Conservation (phyloP, 2,329 filamentous ascomycete species). For the Epichloe scottii region DNA sequence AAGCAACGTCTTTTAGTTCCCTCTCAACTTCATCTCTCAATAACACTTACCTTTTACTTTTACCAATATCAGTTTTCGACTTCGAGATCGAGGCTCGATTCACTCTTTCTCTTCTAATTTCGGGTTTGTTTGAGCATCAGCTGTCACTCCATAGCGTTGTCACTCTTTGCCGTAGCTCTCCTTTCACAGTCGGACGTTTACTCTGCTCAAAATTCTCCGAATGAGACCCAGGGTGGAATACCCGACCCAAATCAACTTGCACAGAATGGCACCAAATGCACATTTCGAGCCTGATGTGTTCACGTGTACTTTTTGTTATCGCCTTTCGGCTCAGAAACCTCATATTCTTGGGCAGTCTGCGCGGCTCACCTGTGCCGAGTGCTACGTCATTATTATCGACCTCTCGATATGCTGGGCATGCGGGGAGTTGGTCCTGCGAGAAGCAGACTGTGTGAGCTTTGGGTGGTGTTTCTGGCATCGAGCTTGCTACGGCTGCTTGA, state of each 20-base stretch:
- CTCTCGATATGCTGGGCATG: constrained; percentile 47
- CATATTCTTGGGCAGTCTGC: constrained; percentile 31
- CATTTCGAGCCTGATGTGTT: constrained; percentile 19
- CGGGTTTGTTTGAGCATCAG: not conserved
- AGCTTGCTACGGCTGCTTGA: constrained; percentile 41
- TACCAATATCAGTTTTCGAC: too few species aligned
- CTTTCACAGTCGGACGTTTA: not conserved
- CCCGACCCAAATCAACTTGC: not conserved
- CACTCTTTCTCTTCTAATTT: not conserved
- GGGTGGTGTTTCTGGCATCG: constrained; percentile 50
- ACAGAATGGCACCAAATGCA: not conserved
- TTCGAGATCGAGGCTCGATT: not conserved
- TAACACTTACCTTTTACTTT: not conserved
- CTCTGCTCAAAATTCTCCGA: not conserved
- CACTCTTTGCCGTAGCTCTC: not conserved
- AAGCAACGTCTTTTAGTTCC: not conserved
- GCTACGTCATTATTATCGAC: constrained; percentile 35
- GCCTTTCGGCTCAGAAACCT: constrained; percentile 22
- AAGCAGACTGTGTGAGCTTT: constrained; percentile 43
- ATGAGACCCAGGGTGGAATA: not conserved
- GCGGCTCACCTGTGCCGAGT: constrained; percentile 36
- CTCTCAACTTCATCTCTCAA: not conserved
- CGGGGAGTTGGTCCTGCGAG: constrained; percentile 39
- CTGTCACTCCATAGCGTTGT: not conserved
- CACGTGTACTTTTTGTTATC: constrained; percentile 45